A percentile compares a stretch with the other conserved stretches of the same genome.
phyloP scores from a whole-genome alignment of 768 basidiomycete species.

The Suillus subluteus region DNA sequence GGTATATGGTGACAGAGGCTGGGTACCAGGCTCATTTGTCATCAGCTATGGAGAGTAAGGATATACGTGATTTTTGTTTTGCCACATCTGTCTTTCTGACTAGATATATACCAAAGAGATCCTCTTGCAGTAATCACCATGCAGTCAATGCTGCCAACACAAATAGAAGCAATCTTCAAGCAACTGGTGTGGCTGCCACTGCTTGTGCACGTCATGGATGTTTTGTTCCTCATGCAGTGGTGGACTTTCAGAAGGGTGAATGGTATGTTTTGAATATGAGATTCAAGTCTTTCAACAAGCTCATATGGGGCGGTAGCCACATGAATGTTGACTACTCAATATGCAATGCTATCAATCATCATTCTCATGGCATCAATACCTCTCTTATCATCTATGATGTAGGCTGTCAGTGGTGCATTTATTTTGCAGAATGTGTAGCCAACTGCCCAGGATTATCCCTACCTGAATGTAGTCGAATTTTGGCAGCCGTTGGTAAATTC shows the following conservation, averaged over 20 bases:
- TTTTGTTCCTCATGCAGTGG: too few relatives aligned
- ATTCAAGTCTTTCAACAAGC: too few relatives aligned
- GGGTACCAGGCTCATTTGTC: constrained; percentile 28
- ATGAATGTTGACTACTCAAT: constrained; percentile 33
- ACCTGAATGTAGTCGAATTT: constrained; percentile 14
- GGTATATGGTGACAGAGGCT: constrained; percentile 26
- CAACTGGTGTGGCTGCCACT: too few relatives aligned
- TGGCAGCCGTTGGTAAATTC: constrained; percentile 21
- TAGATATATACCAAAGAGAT: constrained; percentile 11
- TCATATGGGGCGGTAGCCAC: constrained; percentile 18
- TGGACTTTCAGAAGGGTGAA: constrained; percentile 35
- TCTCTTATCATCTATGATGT: constrained; percentile 34
- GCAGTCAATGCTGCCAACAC: constrained; percentile 26
- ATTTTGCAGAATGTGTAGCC: constrained; percentile 19
- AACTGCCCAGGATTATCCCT: constrained; percentile 4
- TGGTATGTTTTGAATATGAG: constrained; percentile 9
- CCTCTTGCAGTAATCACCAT: constrained; percentile 18
- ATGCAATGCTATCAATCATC: constrained; percentile 23
- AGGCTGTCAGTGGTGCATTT: constrained; percentile 27
- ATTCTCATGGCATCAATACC: constrained; percentile 9
- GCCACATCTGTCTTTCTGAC: too few relatives aligned
- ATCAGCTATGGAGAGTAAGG: constrained; percentile 7
- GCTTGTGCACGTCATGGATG: too few relatives aligned
- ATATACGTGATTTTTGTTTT: too few relatives aligned
- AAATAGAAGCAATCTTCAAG: too few relatives aligned